Base-by-base conservation (phyloP, 163 green algal species). In the Scenedesmus sp. region DNA sequence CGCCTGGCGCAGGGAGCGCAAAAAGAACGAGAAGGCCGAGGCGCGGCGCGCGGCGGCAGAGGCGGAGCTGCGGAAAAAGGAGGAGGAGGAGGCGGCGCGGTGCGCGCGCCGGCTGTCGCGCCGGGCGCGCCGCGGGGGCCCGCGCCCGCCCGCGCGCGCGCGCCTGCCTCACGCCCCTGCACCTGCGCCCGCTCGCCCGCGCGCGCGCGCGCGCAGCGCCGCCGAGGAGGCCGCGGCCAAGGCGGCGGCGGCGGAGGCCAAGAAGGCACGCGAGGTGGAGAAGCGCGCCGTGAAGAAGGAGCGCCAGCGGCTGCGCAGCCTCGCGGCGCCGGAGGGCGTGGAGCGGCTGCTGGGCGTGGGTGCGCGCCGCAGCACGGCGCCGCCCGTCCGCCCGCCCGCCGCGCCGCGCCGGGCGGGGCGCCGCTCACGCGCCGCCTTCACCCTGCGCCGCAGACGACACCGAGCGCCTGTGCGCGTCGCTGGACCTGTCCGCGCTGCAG, bases 11-110 rank as follows among this genome's bases (percentile, higher is more conserved):
- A 93, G 88, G 72, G 87, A 95, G 58, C 80, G 83, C n/a, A 91
- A 89, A 75, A 95, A 95, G 78, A 26, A 62, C 36, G 90, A 93
- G 71, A 95, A 95, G 84, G 83, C 89, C 44, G 88, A 91, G 34
- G 89, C 87, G 6, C 60, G 85, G 65, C 70, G 83, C 50, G 62
- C 29, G 53, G 82, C 73, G 17, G 29, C 62, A 18, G 84, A 90
- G 79, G 85, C 88, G 72, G 80, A 87, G 47, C 85, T 82, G 44
- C 45, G 44, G 7, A 74, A 83, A 63, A 70, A 77, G 50, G 77
- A 72, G 4, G 83, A 87, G 28, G 88, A 89, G 71, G 82, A 87
- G 57, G 77, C 74, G 13, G 28, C 34, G 34, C 82, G 66, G 50
- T 66, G 58, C 78, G 79, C 39, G 7, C 39, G 39, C 39, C 10